Evolutionary conservation across 1,284 basidiomycete species (phyloP).

Genomic region (Cystobasidiaceae sp.): DNA sequence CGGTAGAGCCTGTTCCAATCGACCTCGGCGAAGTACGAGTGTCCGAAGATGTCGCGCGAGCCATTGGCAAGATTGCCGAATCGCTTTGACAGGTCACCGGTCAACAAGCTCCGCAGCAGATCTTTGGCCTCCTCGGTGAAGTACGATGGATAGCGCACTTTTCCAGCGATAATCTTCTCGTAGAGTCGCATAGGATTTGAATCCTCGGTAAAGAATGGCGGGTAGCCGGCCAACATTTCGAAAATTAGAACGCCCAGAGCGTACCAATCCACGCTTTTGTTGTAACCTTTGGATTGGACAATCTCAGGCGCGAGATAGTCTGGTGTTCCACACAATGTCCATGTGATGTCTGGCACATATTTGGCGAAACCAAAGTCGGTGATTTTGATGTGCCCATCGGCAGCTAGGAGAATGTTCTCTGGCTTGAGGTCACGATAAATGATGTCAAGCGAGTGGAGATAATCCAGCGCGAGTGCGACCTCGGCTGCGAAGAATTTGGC

Average conservation of each 20-base stretch:
- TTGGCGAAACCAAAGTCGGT: slow-evolving; percentile 99
- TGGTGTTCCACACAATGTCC: slow-evolving; percentile 96
- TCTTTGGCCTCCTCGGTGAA: slow-evolving; percentile 80
- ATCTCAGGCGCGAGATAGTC: slow-evolving; percentile 63
- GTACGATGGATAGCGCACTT: slow-evolving; percentile 79
- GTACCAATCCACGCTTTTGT: slow-evolving; percentile 98
- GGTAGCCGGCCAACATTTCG: slow-evolving; percentile 56
- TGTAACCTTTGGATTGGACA: slow-evolving; percentile 85
- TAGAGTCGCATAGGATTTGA: slow-evolving; percentile 71
- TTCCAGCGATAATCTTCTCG: slow-evolving; percentile 87
- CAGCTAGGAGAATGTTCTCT: slow-evolving; percentile 88
- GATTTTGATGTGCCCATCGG: slow-evolving; percentile 95
- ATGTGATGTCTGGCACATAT: slow-evolving; percentile 79
- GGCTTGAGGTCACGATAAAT: slow-evolving; percentile 98
- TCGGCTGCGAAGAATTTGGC: slow-evolving; percentile 99
- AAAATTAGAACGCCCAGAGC: slow-evolving; percentile 82
- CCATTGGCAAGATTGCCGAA: slow-evolving; percentile 89
- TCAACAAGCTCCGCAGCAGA: slow-evolving; percentile 83
- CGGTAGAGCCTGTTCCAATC: slow-evolving; percentile 81
- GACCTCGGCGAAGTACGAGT: slow-evolving; percentile 92
- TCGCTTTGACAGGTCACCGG: slow-evolving; percentile 80
- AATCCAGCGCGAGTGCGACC: slow-evolving; percentile 88
- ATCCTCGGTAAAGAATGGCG: slow-evolving; percentile 57
- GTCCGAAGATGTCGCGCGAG: slow-evolving; percentile 90
- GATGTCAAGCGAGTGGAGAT: slow-evolving; percentile 83